Conservation (phyloP, 306 rosid genomes). For the Abrus precatorius region DNA sequence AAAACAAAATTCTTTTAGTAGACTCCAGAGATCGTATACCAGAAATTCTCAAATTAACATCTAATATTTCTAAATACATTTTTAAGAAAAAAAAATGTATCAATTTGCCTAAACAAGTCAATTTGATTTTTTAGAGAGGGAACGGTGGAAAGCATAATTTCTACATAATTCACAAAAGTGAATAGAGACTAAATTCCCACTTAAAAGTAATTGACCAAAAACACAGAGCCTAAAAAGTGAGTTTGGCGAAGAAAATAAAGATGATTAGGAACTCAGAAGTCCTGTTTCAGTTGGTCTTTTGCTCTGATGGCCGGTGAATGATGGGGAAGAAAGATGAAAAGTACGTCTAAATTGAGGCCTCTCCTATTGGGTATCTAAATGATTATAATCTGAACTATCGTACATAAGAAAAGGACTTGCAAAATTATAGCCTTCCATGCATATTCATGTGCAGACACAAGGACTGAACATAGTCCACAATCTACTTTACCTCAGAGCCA, state of each 20-base stretch:
- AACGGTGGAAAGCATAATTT: too few species aligned
- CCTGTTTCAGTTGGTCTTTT: constrained; percentile 44
- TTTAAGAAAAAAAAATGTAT: neutral
- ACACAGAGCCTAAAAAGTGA: too few species aligned
- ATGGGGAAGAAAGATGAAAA: constrained; percentile 41
- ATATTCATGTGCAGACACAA: constrained; percentile 51
- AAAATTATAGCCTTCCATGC: constrained; percentile 44
- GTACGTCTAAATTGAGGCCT: constrained; percentile 44
- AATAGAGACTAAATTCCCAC: constrained; percentile 40
- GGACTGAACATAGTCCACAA: neutral
- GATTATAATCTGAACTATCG: constrained; percentile 50
- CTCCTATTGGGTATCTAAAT: constrained; percentile 47
- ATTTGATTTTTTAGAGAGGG: too few species aligned
- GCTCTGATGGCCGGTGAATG: constrained; percentile 47
- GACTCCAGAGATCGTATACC: neutral
- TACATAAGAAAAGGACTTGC: constrained; percentile 52
- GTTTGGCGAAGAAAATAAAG: neutral
- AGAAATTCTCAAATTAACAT: neutral
- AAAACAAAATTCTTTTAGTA: neutral
- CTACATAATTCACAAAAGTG: neutral
- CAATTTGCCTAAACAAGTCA: too few species aligned
- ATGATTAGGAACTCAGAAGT: constrained; percentile 42
- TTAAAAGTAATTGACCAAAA: constrained; percentile 34
- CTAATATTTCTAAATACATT: neutral
- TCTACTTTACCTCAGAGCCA: constrained; percentile 7